Evolutionary conservation across 768 basidiomycete species (phyloP), one percentile per base, ranked within the genome.

Genomic region (Boletus barrowsii): DNA sequence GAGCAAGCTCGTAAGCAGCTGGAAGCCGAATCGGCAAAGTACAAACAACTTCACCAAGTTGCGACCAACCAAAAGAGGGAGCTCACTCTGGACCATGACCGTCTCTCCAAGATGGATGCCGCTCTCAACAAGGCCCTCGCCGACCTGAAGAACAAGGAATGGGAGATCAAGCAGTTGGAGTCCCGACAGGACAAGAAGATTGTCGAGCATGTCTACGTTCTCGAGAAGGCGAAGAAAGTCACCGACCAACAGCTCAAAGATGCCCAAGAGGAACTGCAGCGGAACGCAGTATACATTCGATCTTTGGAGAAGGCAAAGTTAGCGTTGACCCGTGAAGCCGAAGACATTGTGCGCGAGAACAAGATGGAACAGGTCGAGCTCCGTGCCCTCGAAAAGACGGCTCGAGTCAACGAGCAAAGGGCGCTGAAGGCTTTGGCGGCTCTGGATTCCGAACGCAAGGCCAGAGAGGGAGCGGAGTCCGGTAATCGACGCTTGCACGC

Each of bases 111-210:
- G 73, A 80, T 84, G 62, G 89, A 96, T 56, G 78, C 84, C 11
- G 93, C 93, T 15, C 76, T 95, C 36, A 87, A 88, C 64, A 88
- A 91, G 64, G 83, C 86, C 10, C 75, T 89, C n/a, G 79, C 80
- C 9, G 91, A 95, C 55, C 75, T 96, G 45, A 87, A 90, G 66
- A 79, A 77, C 41, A 83, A 87, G 45, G 91, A 97, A 62, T 88
- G 86, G 82, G 90, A 95, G 53, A 81, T 92, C 58, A 90, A 86
- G 59, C 88, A 95, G 59, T 73, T 98, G 10, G 85, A 89, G 49
- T 87, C 90, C 3, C 84, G 81, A 66, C 89, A 97, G 66, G 93
- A 98, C 76, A 98, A 95, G 75, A 97, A 91, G n/a, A 95, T 97
- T 55, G 94, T 98, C 42, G 95, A 98, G 70, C 96, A 98, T 65